These are phyloP conservation scores for Pleoardoris graminearum DNA, from an alignment of 2,329 filamentous ascomycete genomes.

Conservation along the genomic window DNA sequence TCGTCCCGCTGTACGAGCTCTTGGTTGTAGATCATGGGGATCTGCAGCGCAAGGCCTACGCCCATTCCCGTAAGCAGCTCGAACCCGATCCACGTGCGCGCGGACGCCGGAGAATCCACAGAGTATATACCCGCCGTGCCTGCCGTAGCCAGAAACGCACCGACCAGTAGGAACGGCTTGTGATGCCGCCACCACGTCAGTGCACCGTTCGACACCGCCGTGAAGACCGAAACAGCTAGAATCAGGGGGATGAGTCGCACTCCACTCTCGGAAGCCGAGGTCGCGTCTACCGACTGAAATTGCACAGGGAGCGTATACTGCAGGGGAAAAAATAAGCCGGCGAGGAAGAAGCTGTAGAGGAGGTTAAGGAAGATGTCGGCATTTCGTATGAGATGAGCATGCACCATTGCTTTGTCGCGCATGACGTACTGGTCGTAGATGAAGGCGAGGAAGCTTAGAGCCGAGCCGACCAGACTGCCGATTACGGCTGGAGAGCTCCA, in stretches of 20 bases:
- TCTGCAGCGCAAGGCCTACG: conserved; percentile 48
- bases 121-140: conserved; percentile 38
- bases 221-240: conserved; percentile 31
- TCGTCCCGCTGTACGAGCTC: conserved; percentile 27
- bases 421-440: conserved; percentile 31
- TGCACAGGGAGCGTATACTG: conserved; percentile 35
- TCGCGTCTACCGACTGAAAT: conserved; percentile 33
- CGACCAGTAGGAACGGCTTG: conserved; percentile 47
- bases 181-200: conserved; percentile 45
- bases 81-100: conserved; percentile 53
- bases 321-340: conserved; percentile 34
- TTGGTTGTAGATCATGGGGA: conserved; percentile 48
- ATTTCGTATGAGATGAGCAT: conserved; percentile 26
- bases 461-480: conserved; percentile 54
- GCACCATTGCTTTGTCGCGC: conserved; percentile 34
- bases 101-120: conserved; percentile 42
- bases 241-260: conserved; percentile 34
- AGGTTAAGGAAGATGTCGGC: conserved; percentile 20
- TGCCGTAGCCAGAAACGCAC: conserved; percentile 26
- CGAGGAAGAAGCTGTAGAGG: conserved; percentile 28
- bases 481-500: conserved; percentile 55
- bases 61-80: conserved; percentile 52
- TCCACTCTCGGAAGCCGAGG: conserved; percentile 30
- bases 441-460: conserved; percentile 51
- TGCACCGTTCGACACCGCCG: conserved; percentile 29